Evolutionary conservation across 495 filamentous ascomycete genomes (phyloP).

Genomic region (Penicillium paxilli): DNA sequence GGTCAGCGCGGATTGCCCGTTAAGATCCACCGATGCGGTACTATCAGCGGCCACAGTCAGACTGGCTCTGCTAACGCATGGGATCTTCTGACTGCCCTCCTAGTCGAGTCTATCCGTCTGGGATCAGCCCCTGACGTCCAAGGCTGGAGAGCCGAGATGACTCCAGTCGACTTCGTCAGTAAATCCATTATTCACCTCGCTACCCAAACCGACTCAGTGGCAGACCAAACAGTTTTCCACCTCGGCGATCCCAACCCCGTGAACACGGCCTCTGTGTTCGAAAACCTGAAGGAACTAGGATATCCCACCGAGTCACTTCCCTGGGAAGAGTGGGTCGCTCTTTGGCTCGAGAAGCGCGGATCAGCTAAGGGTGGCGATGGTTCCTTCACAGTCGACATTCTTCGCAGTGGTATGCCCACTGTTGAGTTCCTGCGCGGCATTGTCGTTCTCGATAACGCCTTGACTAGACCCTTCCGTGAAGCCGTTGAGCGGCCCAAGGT

Average conservation of each 20-base stretch:
- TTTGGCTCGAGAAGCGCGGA: conserved; percentile 62
- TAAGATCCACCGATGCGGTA: conserved; percentile 61
- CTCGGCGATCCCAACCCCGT: conserved; percentile 66
- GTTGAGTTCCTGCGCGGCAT: conserved; percentile 59
- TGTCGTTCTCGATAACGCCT: conserved; percentile 60
- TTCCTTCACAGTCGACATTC: conserved; percentile 54
- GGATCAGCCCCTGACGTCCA: conserved; percentile 62
- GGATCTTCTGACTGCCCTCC: conserved; percentile 64
- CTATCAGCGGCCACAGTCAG: conserved; percentile 63
- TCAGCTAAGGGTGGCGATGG: conserved; percentile 57
- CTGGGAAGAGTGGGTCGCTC: conserved; percentile 63
- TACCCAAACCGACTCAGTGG: conserved; percentile 48
- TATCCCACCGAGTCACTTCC: conserved; percentile 57
- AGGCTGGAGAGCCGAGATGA: conserved; percentile 72
- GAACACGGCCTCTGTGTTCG: conserved; percentile 54
- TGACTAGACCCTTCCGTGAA: conserved; percentile 54
- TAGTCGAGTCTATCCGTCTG: conserved; percentile 66
- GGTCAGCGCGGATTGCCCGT: conserved; percentile 59
- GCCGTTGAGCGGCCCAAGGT: conserved; percentile 61
- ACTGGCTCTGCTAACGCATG: conserved; percentile 66
- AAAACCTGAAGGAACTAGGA: conserved; percentile 56
- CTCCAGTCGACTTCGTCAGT: conserved; percentile 69
- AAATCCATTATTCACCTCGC: conserved; percentile 61
- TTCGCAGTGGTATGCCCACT: conserved; percentile 63
- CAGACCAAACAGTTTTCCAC: conserved; percentile 60